A percentile compares a stretch with the other conserved stretches of the same genome.
These are phyloP conservation scores for Exobasidium rhododendri DNA, from an alignment of 1,284 basidiomycete species.

Conservation along the genomic window DNA sequence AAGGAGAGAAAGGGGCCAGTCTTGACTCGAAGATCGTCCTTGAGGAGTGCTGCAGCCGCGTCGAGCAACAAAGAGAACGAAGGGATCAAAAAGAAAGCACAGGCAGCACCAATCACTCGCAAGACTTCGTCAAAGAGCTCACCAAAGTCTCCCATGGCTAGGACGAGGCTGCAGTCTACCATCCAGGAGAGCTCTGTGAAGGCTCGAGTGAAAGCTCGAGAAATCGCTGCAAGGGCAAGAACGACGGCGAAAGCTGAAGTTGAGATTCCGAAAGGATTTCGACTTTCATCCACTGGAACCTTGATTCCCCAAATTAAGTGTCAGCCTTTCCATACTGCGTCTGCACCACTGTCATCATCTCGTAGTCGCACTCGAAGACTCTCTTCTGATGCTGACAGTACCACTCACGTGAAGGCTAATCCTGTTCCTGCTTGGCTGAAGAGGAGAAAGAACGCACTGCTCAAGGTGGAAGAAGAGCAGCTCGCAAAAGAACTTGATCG, in stretches of 20 bases:
- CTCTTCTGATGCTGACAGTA: background rate
- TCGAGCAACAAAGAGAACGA: background rate
- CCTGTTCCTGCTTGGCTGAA: constrained; percentile 14
- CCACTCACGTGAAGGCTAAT: constrained; percentile 1
- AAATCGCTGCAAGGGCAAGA: background rate
- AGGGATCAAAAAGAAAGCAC: too few relatives aligned
- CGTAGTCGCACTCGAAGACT: background rate
- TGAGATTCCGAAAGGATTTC: constrained; percentile 6
- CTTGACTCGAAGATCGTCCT: background rate
- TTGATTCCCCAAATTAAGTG: background rate
- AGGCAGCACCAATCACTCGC: too few relatives aligned
- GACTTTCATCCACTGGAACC: constrained; percentile 7
- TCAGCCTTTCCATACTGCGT: background rate
- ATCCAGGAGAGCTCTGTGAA: background rate
- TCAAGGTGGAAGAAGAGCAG: constrained; percentile 5
- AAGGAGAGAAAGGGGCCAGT: background rate
- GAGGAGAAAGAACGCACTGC: constrained; percentile 2
- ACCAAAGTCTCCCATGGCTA: background rate
- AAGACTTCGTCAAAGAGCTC: too few relatives aligned
- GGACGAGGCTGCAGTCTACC: background rate
- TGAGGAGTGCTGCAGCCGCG: background rate
- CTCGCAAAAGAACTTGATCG: background rate
- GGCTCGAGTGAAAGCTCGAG: background rate
- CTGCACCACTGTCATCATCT: too few relatives aligned
- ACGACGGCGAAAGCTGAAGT: background rate